Conservation (phyloP, 164 flowering plant species). For the Liriodendron chinense region DNA sequence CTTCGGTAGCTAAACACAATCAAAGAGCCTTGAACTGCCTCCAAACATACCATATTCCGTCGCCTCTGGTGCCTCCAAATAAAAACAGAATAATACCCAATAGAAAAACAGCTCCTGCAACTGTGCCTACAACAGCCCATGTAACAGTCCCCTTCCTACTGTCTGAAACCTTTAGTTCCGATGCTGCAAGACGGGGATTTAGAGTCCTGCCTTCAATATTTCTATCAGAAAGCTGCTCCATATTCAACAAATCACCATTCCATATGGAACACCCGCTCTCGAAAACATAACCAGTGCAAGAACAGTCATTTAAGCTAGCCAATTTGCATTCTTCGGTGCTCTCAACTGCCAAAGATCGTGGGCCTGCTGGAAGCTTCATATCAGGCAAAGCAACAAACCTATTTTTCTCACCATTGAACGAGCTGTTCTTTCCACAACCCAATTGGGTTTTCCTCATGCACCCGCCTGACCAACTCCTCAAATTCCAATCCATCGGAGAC, state of each 20-base stretch:
- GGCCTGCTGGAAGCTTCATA: conserved; percentile 5
- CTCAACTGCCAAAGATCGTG: neutral
- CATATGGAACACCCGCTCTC: conserved; percentile 18
- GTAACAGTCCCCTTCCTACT: conserved; percentile 13
- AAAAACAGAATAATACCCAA: conserved; percentile 13
- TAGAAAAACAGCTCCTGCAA: conserved; percentile 9
- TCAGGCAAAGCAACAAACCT: neutral
- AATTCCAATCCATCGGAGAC: conserved; percentile 5
- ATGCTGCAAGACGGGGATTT: neutral
- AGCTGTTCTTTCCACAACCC: neutral
- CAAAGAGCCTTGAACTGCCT: conserved; percentile 26
- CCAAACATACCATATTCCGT: neutral
- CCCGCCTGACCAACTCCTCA: conserved; percentile 6
- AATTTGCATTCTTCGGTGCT: conserved; percentile 5
- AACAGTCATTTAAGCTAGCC: conserved; percentile 16
- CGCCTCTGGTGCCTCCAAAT: conserved; percentile 11
- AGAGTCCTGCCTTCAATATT: conserved; percentile 5
- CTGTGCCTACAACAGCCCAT: conserved; percentile 18
- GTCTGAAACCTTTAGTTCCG: neutral
- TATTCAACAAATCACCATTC: conserved; percentile 11
- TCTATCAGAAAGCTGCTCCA: conserved; percentile 7
- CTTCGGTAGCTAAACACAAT: conserved; percentile 33
- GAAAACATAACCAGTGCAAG: conserved; percentile 19
- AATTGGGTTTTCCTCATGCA: conserved; percentile 5
- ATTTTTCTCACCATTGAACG: neutral